Percentiles rank a stretch among this genome's conserved stretches.
phyloP scores from a whole-genome alignment of 495 filamentous ascomycete species.

The Tirmania nivea region DNA sequence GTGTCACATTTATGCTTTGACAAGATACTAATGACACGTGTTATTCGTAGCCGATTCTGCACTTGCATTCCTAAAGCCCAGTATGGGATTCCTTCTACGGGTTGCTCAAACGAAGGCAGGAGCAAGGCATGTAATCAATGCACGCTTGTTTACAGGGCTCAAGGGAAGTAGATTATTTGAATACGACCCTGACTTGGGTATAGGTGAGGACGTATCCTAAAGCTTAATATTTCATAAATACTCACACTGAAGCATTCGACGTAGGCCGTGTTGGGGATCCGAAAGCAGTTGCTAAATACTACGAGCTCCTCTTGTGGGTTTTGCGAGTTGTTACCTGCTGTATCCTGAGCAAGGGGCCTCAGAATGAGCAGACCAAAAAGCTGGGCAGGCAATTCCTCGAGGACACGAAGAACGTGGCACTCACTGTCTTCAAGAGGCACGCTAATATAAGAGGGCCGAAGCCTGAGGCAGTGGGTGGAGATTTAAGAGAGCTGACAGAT shows the following conservation, averaged over 20 bases:
- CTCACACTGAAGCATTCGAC: neutral
- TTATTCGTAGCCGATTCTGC: slow-evolving; percentile 4
- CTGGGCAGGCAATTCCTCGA: slow-evolving; percentile 54
- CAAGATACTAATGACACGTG: neutral
- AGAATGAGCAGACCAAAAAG: slow-evolving; percentile 54
- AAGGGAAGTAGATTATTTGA: slow-evolving; percentile 60
- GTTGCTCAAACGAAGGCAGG: slow-evolving; percentile 60
- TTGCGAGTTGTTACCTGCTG: slow-evolving; percentile 61
- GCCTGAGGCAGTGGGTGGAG: slow-evolving; percentile 26
- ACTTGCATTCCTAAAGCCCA: slow-evolving; percentile 41
- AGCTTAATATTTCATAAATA: neutral
- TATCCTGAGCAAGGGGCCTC: slow-evolving; percentile 52
- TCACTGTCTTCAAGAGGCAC: slow-evolving; percentile 78
- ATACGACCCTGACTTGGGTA: slow-evolving; percentile 80
- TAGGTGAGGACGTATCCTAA: slow-evolving; percentile 33
- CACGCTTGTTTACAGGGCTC: slow-evolving; percentile 69
- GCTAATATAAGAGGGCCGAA: slow-evolving; percentile 47
- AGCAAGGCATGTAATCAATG: slow-evolving; percentile 59
- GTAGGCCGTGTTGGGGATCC: slow-evolving; percentile 40
- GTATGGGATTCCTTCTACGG: slow-evolving; percentile 62
- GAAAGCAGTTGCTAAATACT: slow-evolving; percentile 55
- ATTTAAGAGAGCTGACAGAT: slow-evolving; percentile 29
- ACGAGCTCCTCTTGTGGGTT: slow-evolving; percentile 57
- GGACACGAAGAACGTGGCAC: slow-evolving; percentile 57
- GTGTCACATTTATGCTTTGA: no score